Conservation (phyloP, 129 eudicot genomes). For the Lactuca sativa region DNA sequence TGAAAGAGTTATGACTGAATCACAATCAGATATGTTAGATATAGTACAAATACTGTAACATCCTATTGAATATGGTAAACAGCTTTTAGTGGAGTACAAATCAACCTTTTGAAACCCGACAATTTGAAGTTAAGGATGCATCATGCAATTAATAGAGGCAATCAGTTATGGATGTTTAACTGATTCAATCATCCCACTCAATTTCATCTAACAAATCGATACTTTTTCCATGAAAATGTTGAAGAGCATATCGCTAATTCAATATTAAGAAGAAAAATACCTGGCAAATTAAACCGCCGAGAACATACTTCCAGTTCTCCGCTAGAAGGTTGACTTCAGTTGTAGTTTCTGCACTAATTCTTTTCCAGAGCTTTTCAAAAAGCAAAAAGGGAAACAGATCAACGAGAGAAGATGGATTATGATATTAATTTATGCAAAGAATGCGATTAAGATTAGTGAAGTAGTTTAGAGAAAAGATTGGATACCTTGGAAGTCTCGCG, state of each 20-base stretch:
- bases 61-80: neutral
- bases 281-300: slow-evolving; percentile 90
- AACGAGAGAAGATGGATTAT: slow-evolving; percentile 10
- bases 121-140: slow-evolving; percentile 9
- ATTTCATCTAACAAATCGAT: neutral
- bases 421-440: neutral
- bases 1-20: neutral
- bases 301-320: slow-evolving; percentile 92
- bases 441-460: neutral
- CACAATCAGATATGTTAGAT: neutral
- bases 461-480: neutral
- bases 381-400: slow-evolving; percentile 21
- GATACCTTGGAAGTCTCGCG: slow-evolving; percentile 98
- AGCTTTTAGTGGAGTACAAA: slow-evolving; percentile 17
- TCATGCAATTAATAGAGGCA: neutral
- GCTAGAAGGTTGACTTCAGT: slow-evolving; percentile 80
- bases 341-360: slow-evolving; percentile 77
- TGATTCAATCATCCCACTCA: neutral
- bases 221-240: slow-evolving; percentile 5
- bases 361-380: slow-evolving; percentile 78
- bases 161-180: slow-evolving; percentile 8
- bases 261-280: slow-evolving; percentile 36
- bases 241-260: neutral
- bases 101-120: slow-evolving; percentile 9
- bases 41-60: neutral